Percentiles rank a stretch among this genome's conserved stretches.
phyloP scores from a whole-genome alignment of 495 filamentous ascomycete species.

The Daldinia decipiens region DNA sequence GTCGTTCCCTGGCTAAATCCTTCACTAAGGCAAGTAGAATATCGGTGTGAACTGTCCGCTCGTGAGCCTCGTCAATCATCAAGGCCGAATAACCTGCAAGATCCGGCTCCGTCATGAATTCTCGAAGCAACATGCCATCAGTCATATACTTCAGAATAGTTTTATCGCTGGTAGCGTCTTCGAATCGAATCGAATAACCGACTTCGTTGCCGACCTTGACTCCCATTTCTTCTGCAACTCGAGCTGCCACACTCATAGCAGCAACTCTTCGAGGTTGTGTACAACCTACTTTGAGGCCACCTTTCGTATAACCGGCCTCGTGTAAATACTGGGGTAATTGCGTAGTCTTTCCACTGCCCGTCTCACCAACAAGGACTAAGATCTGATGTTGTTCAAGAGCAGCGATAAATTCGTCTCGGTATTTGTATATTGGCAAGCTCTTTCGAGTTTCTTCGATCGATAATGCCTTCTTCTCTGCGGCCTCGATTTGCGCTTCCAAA shows the following conservation, averaged over 20 bases:
- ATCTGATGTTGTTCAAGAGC: slow-evolving; percentile 80
- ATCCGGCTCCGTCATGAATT: slow-evolving; percentile 90
- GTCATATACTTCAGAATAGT: slow-evolving; percentile 98
- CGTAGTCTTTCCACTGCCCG: slow-evolving; percentile 89
- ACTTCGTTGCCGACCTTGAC: slow-evolving; percentile 92
- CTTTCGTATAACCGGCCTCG: slow-evolving; percentile 88
- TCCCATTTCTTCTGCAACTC: slow-evolving; percentile 95
- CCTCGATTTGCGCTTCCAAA: slow-evolving; percentile 81
- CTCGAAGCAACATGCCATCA: slow-evolving; percentile 93
- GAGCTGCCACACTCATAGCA: slow-evolving; percentile 93
- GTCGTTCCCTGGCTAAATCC: slow-evolving; percentile 85
- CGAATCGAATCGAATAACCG: slow-evolving; percentile 95
- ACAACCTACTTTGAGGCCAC: slow-evolving; percentile 75
- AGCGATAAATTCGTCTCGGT: slow-evolving; percentile 75
- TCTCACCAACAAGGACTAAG: slow-evolving; percentile 87
- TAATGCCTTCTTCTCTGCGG: slow-evolving; percentile 83
- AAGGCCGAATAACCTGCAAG: slow-evolving; percentile 85
- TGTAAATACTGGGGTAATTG: slow-evolving; percentile 90
- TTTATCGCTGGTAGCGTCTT: slow-evolving; percentile 92
- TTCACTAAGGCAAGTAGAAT: slow-evolving; percentile 92
- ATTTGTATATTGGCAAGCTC: slow-evolving; percentile 89
- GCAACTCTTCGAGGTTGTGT: slow-evolving; percentile 96
- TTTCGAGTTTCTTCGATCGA: slow-evolving; percentile 93
- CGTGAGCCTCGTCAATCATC: slow-evolving; percentile 99
- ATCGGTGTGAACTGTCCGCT: slow-evolving; percentile 90